These are phyloP conservation scores for Malassezia brasiliensis DNA, from an alignment of 1,284 basidiomycete species.

Conservation along the genomic window DNA sequence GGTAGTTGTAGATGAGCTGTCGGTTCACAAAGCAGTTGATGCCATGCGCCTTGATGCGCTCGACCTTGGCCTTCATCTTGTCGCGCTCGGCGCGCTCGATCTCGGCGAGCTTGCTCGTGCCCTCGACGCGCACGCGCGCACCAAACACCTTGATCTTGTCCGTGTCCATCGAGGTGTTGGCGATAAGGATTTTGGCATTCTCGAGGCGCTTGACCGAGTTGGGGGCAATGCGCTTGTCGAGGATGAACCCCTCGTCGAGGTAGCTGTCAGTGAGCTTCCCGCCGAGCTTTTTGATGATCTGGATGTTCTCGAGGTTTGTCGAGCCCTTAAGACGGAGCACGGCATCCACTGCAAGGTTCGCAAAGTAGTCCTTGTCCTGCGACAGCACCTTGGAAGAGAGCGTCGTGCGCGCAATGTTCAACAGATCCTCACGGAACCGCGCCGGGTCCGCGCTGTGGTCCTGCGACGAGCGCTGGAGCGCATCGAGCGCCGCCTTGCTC, in stretches of 20 bases:
- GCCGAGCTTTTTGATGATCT: constrained; percentile 98
- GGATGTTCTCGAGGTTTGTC: constrained; percentile 94
- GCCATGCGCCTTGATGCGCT: constrained; percentile 83
- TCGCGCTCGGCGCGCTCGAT: constrained; percentile 94
- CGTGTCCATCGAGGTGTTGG: constrained; percentile 99
- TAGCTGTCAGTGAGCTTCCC: constrained; percentile 98
- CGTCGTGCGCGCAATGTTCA: constrained; percentile 94
- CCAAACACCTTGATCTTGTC: constrained; percentile 99
- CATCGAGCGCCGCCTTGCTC: constrained; percentile 70
- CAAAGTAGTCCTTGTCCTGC: constrained; percentile 97
- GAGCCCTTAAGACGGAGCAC: constrained; percentile 90
- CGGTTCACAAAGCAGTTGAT: constrained; percentile 98
- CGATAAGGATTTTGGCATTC: constrained; percentile 92
- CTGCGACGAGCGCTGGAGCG: constrained; percentile 68
- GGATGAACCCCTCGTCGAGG: constrained; percentile 96
- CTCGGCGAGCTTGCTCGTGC: constrained; percentile 92
- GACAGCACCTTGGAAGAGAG: constrained; percentile 91
- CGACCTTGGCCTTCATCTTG: constrained; percentile 99
- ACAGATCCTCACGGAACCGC: constrained; percentile 75
- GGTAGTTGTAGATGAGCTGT: constrained; percentile 99
- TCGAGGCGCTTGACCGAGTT: constrained; percentile 91
- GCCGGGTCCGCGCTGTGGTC: constrained; percentile 66
- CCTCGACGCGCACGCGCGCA: constrained; percentile 86
- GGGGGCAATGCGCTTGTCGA: constrained; percentile 89
- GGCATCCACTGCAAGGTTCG: constrained; percentile 94